Conservation (phyloP, 2,329 filamentous ascomycete genomes). For the Stenocarpella maydis region DNA sequence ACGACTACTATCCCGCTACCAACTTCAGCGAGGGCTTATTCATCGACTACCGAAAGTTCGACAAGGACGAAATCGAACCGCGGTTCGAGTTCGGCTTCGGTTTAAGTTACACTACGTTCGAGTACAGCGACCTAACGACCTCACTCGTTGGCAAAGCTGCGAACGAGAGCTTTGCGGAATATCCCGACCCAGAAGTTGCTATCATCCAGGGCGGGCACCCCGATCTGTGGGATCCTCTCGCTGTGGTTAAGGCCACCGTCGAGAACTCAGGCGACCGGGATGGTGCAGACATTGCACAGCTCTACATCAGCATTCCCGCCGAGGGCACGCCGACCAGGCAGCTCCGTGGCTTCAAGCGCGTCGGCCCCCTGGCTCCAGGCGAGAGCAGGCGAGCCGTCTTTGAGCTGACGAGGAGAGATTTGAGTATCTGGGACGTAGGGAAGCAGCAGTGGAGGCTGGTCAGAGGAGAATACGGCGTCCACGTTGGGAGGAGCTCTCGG, state of each 20-base stretch:
- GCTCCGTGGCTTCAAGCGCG: constrained; percentile 71
- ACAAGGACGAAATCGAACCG: constrained; percentile 56
- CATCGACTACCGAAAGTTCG: constrained; percentile 64
- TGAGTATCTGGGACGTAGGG: constrained; percentile 71
- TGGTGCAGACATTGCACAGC: constrained; percentile 56
- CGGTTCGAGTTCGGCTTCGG: constrained; percentile 66
- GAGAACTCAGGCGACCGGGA: constrained; percentile 51
- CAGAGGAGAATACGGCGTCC: constrained; percentile 53
- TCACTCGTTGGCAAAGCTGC: constrained; percentile 52
- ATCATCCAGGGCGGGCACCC: constrained; percentile 54
- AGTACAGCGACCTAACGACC: constrained; percentile 51
- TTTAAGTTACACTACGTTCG: constrained; percentile 63
- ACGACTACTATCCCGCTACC: constrained; percentile 60
- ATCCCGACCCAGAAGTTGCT: constrained; percentile 50
- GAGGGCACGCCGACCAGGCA: constrained; percentile 59
- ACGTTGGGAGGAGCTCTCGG: constrained; percentile 57
- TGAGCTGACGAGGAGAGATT: constrained; percentile 66
- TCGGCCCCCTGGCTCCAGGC: constrained; percentile 52
- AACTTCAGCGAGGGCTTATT: constrained; percentile 61
- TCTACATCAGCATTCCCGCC: constrained; percentile 58
- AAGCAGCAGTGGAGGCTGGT: constrained; percentile 68
- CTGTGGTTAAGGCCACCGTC: constrained; percentile 49
- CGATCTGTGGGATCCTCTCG: constrained; percentile 58
- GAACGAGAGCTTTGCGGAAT: constrained; percentile 49
- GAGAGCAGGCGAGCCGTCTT: constrained; percentile 57